Conservation (phyloP, 495 filamentous ascomycete species). For the Neurospora sp. region DNA sequence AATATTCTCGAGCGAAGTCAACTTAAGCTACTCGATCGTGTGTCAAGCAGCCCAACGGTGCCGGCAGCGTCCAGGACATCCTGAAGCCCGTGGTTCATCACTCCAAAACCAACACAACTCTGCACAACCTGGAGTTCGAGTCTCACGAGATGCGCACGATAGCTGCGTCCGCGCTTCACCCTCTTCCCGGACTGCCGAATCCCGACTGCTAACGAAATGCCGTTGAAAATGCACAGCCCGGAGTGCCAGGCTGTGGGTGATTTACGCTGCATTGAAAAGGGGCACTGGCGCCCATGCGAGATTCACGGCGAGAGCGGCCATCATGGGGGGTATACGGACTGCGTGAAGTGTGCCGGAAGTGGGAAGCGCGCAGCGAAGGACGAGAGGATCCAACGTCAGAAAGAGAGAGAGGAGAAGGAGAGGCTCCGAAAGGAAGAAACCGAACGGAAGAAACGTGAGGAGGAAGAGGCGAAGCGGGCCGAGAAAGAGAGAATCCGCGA, state of each 20-base stretch:
- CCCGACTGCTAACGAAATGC: not conserved
- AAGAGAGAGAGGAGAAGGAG: not conserved
- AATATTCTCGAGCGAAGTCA: too few relatives aligned
- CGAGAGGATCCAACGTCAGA: not conserved
- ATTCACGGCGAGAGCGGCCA: not conserved
- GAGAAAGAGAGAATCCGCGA: not conserved
- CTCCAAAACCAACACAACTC: not conserved
- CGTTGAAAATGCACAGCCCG: not conserved
- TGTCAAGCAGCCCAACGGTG: too few relatives aligned
- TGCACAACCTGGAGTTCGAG: not conserved
- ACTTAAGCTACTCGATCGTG: too few relatives aligned
- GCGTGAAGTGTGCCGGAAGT: not conserved
- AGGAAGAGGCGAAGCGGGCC: not conserved
- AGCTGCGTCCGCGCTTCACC: not conserved
- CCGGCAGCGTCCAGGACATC: not conserved
- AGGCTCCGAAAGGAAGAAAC: not conserved
- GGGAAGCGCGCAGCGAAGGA: not conserved
- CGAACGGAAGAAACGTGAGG: not conserved
- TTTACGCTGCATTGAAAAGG: not conserved
- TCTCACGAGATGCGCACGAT: not conserved
- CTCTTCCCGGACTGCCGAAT: not conserved
- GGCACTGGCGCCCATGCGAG: not conserved
- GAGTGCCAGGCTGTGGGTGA: not conserved
- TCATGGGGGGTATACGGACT: not conserved
- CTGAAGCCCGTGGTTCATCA: not conserved